A percentile compares a stretch with the other conserved stretches of the same genome.
Evolutionary conservation across 805 yeast species (phyloP).

Genomic region (Brettanomyces sp.): DNA sequence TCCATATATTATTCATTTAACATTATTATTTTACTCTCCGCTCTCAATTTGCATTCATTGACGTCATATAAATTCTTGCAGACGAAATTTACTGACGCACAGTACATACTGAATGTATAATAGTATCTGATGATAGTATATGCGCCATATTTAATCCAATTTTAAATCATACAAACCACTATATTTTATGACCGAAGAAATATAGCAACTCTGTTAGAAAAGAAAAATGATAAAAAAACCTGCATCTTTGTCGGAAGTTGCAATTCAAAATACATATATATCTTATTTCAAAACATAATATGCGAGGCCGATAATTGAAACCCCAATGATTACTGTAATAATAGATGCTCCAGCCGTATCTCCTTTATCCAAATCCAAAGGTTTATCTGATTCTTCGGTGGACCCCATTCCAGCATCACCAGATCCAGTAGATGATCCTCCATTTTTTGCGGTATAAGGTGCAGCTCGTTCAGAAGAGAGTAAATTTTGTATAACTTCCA

Average conservation of each 20-base stretch:
- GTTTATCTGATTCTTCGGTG: conserved; percentile 28
- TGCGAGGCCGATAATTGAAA: conserved; percentile 19
- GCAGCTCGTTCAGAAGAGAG: conserved; percentile 36
- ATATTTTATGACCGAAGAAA: no score
- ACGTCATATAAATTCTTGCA: no score
- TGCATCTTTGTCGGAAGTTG: neutral
- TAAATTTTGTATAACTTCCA: conserved; percentile 50
- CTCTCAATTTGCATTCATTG: no score
- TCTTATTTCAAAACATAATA: conserved; percentile 8
- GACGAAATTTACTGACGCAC: no score
- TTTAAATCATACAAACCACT: no score
- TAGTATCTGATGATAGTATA: no score
- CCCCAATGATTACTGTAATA: conserved; percentile 48
- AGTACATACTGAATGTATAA: no score
- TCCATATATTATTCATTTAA: no score
- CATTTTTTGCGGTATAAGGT: conserved; percentile 35
- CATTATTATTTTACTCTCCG: no score
- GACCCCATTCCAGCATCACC: conserved; percentile 57
- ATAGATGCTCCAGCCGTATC: conserved; percentile 65
- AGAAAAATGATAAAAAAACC: neutral
- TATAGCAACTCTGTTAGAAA: neutral
- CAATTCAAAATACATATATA: neutral
- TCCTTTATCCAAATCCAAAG: conserved; percentile 31
- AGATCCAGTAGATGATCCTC: conserved; percentile 37
- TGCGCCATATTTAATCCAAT: no score